Percentiles rank a stretch among this genome's conserved stretches.
Evolutionary conservation across 108 stramenopile species (phyloP).

Genomic region (Schizochytrium sp.): DNA sequence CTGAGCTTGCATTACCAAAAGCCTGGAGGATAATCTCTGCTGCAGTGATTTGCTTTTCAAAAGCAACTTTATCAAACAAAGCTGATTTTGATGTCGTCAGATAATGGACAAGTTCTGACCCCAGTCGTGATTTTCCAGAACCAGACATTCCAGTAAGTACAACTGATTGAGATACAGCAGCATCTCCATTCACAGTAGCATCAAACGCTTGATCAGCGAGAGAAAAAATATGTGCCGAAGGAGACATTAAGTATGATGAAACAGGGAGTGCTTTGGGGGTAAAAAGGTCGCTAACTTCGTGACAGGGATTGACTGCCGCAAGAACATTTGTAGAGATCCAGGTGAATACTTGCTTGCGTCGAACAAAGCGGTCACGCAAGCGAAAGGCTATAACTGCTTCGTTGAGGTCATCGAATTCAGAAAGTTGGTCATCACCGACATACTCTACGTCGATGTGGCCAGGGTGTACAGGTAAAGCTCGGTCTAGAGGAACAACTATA

Average conservation of each 20-base stretch:
- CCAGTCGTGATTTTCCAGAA: constrained; percentile 16
- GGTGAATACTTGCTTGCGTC: constrained; percentile 1
- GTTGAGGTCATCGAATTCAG: neutral
- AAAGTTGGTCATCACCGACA: neutral
- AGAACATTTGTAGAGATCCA: neutral
- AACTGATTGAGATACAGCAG: neutral
- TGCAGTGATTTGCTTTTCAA: neutral
- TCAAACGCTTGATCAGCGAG: constrained; percentile 9
- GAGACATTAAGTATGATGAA: no score
- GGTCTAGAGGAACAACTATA: neutral
- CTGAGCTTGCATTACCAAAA: constrained; percentile 27
- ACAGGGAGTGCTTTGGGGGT: neutral
- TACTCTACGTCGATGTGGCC: neutral
- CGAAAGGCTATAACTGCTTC: neutral
- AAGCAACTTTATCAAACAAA: neutral
- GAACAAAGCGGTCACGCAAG: neutral
- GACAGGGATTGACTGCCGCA: neutral
- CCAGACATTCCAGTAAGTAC: constrained; percentile 41
- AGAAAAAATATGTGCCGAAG: neutral
- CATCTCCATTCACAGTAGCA: neutral
- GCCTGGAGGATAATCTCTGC: neutral
- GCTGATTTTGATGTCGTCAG: neutral
- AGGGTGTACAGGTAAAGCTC: neutral
- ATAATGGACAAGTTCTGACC: neutral
- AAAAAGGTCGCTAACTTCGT: neutral